phyloP scores from a whole-genome alignment of 805 yeast species.

The Pichia kluyveri region DNA sequence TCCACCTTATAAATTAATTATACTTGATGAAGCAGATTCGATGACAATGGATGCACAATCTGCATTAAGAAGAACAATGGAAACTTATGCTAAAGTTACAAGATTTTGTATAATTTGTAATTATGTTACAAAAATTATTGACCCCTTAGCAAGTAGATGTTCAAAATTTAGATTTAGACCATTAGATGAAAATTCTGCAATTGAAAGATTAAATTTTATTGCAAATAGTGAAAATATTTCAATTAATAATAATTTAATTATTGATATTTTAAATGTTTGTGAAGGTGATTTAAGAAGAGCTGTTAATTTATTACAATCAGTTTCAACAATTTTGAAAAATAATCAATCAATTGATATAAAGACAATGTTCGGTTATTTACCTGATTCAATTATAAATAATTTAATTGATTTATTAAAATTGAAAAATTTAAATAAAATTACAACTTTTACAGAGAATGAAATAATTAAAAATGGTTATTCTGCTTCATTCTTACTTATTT shows the following conservation, averaged over 20 bases:
- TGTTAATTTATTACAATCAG: slow-evolving; percentile 81
- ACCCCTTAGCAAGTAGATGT: slow-evolving; percentile 93
- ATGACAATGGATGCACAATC: slow-evolving; percentile 97
- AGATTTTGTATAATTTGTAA: slow-evolving; percentile 93
- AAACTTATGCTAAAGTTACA: slow-evolving; percentile 79
- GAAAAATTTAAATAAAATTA: slow-evolving; percentile 18
- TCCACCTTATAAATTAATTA: slow-evolving; percentile 91
- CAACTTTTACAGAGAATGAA: slow-evolving; percentile 18
- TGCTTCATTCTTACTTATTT: slow-evolving; percentile 21
- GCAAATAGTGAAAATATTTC: slow-evolving; percentile 36
- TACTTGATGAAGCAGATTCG: slow-evolving; percentile 95
- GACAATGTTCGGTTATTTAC: slow-evolving; percentile 28
- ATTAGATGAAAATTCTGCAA: slow-evolving; percentile 62
- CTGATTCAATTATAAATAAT: slow-evolving; percentile 12
- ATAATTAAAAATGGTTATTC: slow-evolving; percentile 26
- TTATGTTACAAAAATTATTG: slow-evolving; percentile 92
- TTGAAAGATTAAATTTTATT: slow-evolving; percentile 56
- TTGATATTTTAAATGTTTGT: slow-evolving; percentile 60
- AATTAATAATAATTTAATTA: slow-evolving; percentile 43
- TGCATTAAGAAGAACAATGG: slow-evolving; percentile 92
- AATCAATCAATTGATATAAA: slow-evolving; percentile 9
- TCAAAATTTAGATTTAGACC: slow-evolving; percentile 88
- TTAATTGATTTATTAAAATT: slow-evolving; percentile 14
- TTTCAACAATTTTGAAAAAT: slow-evolving; percentile 47
- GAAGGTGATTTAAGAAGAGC: slow-evolving; percentile 91